A percentile compares a stretch with the other conserved stretches of the same genome.
Conservation (phyloP, 768 basidiomycete species). For the Suillus variegatus region DNA sequence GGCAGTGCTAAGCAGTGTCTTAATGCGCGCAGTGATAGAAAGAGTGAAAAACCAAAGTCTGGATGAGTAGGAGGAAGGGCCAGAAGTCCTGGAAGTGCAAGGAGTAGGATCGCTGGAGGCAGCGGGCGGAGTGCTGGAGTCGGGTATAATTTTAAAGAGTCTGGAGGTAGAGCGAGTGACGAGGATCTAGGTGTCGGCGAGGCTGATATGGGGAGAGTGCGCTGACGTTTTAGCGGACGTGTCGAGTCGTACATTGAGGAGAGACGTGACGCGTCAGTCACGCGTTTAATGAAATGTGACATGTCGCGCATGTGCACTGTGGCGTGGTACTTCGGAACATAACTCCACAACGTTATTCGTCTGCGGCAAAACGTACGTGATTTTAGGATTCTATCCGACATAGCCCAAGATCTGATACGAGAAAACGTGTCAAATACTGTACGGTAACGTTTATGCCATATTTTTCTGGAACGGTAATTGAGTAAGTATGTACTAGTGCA, state of each 20-base stretch:
- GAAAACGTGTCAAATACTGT: not conserved
- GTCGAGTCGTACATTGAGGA: conserved; percentile 27
- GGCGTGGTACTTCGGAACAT: not conserved
- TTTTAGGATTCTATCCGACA: not conserved
- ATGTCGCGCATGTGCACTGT: conserved; percentile 20
- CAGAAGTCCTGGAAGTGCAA: conserved; percentile 61
- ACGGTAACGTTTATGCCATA: not conserved
- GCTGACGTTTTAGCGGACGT: conserved; percentile 38
- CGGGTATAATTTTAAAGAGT: not conserved
- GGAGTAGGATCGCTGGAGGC: conserved; percentile 51
- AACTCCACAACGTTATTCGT: too few relatives aligned
- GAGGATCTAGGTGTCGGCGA: not conserved
- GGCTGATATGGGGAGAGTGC: conserved; percentile 16
- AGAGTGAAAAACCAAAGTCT: conserved; percentile 54
- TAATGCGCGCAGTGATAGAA: conserved; percentile 56
- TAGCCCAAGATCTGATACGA: not conserved
- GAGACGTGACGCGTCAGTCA: conserved; percentile 18
- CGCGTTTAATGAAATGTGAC: conserved; percentile 33
- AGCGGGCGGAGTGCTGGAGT: conserved; percentile 29
- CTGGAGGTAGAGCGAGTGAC: not conserved
- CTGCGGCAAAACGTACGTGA: not conserved
- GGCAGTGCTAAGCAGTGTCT: conserved; percentile 53
- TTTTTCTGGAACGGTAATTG: not conserved
- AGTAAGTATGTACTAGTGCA: not conserved
- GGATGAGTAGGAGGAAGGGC: conserved; percentile 65